Evolutionary conservation across 345 rosid genomes (phyloP).

Genomic region (Balakata baccata): DNA sequence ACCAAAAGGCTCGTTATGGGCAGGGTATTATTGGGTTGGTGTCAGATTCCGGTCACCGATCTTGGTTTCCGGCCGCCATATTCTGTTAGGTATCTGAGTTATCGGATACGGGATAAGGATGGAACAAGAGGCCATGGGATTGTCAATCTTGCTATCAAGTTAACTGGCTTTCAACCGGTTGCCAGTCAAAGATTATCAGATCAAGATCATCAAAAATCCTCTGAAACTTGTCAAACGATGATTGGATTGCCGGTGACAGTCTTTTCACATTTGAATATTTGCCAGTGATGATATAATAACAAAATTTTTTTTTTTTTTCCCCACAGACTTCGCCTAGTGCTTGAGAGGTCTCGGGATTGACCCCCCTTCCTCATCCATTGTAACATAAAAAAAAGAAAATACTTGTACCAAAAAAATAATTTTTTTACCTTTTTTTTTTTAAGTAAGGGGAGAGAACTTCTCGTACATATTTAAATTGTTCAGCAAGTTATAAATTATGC

Average conservation of each 20-base stretch:
- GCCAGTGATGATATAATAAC: neutral
- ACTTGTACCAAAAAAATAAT: too few species aligned
- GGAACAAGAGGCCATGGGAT: conserved; percentile 45
- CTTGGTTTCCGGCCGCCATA: conserved; percentile 24
- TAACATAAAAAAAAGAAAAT: too few species aligned
- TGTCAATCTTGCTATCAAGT: conserved; percentile 40
- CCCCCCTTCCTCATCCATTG: too few species aligned
- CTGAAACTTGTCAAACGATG: conserved; percentile 19
- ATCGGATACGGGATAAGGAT: conserved; percentile 42
- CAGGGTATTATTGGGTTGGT: conserved; percentile 43
- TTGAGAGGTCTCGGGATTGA: too few species aligned
- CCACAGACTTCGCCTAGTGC: too few species aligned
- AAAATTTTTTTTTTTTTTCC: too few species aligned
- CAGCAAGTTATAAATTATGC: too few species aligned
- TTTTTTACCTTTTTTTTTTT: too few species aligned
- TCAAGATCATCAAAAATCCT: neutral
- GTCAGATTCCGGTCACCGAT: conserved; percentile 44
- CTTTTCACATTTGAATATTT: conserved; percentile 1
- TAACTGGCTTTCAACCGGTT: conserved; percentile 17
- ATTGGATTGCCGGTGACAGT: conserved; percentile 37
- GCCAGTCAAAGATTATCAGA: neutral
- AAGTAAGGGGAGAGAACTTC: too few species aligned
- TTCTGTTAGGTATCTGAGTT: conserved; percentile 36
- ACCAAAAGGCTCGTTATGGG: conserved; percentile 37
- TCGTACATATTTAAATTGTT: too few species aligned